Percentiles rank a stretch among this genome's conserved stretches.
Evolutionary conservation across 2,329 filamentous ascomycete genomes (phyloP).

Genomic region (Aureobasidium zeae): DNA sequence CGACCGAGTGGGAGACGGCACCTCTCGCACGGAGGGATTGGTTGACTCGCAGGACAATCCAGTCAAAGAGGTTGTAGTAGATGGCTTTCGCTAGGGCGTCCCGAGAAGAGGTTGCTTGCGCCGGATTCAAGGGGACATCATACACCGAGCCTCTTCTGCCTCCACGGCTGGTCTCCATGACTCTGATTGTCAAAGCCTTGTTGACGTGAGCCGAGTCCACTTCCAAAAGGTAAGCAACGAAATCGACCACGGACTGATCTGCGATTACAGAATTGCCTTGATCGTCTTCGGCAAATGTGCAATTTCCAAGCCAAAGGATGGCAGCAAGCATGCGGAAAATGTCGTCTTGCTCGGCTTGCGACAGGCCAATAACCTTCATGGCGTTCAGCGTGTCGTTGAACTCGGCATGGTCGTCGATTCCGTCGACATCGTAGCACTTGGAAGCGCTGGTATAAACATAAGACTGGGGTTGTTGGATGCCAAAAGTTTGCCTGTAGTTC

Average conservation of each 20-base stretch:
- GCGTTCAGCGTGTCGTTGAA: constrained; percentile 85
- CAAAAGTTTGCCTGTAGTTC: constrained; percentile 78
- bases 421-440: constrained; percentile 88
- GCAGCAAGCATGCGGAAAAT: constrained; percentile 93
- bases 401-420: constrained; percentile 84
- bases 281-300: constrained; percentile 83
- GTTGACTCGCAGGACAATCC: constrained; percentile 92
- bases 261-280: constrained; percentile 76
- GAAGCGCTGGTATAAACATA: constrained; percentile 91
- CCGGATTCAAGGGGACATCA: constrained; percentile 70
- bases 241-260: constrained; percentile 87
- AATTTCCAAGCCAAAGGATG: constrained; percentile 89
- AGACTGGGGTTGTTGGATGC: constrained; percentile 81
- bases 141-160: constrained; percentile 58
- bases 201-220: constrained; percentile 72
- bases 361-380: constrained; percentile 88
- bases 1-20: constrained; percentile 71
- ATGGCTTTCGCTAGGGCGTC: constrained; percentile 93
- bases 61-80: constrained; percentile 96
- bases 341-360: constrained; percentile 81
- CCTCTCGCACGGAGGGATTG: constrained; percentile 73
- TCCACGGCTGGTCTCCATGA: constrained; percentile 63
- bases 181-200: constrained; percentile 79
- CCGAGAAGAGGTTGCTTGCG: constrained; percentile 76
- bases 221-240: constrained; percentile 87